Conservation (phyloP, 768 basidiomycete species). For the Macrolepiota dolichaula region DNA sequence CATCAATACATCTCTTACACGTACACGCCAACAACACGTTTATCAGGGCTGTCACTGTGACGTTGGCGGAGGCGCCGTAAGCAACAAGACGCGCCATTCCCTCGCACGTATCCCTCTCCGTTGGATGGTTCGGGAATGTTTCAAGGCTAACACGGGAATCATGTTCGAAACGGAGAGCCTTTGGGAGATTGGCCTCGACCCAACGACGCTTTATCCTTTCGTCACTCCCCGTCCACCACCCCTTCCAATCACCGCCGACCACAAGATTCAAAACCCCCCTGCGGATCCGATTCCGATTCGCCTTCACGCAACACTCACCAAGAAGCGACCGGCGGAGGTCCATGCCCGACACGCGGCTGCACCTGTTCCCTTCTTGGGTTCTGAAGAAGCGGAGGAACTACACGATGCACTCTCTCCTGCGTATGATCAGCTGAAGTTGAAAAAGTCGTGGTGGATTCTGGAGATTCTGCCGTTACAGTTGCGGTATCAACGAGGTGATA, state of each 20-base stretch:
- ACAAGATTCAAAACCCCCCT: conserved; percentile 23
- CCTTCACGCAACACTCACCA: conserved; percentile 17
- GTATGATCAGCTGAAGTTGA: conserved; percentile 55
- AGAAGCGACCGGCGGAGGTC: conserved; percentile 17
- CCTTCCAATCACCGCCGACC: conserved; percentile 17
- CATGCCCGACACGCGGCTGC: conserved; percentile 11
- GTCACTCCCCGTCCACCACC: conserved; percentile 36
- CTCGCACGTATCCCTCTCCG: conserved; percentile 54
- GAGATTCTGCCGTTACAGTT: conserved; percentile 50
- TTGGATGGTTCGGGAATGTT: conserved; percentile 75
- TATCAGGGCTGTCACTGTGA: conserved; percentile 46
- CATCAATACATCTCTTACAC: neutral
- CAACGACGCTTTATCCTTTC: conserved; percentile 39
- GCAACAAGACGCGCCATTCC: conserved; percentile 40
- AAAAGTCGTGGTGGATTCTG: conserved; percentile 62
- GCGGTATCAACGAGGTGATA: conserved; percentile 34
- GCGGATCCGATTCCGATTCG: conserved; percentile 22
- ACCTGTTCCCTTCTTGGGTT: conserved; percentile 21
- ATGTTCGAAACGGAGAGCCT: conserved; percentile 51
- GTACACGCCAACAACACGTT: neutral
- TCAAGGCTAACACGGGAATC: conserved; percentile 58
- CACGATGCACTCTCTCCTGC: conserved; percentile 51
- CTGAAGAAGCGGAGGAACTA: conserved; percentile 64
- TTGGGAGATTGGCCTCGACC: conserved; percentile 46
- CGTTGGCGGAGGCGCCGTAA: conserved; percentile 56